phyloP scores from a whole-genome alignment of 148 eudicot genomes.

The Vaccinium darrowii region DNA sequence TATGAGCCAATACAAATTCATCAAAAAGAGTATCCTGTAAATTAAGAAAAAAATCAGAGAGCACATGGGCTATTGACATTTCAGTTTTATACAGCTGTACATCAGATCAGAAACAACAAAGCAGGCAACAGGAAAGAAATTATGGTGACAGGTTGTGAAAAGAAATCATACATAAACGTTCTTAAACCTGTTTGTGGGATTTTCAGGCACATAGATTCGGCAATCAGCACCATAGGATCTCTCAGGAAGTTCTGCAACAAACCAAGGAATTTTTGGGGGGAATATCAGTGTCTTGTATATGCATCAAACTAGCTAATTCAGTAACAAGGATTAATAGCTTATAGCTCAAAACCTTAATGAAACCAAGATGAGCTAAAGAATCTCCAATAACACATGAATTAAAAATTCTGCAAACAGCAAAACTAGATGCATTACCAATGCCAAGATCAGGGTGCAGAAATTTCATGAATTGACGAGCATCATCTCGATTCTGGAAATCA shows the following conservation, averaged over 20 bases:
- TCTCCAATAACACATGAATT: background rate
- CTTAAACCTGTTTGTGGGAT: constrained; percentile 91
- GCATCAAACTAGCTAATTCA: constrained; percentile 11
- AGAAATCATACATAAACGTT: constrained; percentile 98
- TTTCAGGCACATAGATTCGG: constrained; percentile 80
- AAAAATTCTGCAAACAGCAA: background rate
- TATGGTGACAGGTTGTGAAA: constrained; percentile 31
- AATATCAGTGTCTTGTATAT: background rate
- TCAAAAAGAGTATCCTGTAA: constrained; percentile 88
- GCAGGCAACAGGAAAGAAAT: background rate
- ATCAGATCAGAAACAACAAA: constrained; percentile 17
- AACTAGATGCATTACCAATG: constrained; percentile 50
- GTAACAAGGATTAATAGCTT: background rate
- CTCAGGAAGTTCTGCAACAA: constrained; percentile 86
- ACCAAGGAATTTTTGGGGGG: background rate
- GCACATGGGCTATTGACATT: constrained; percentile 5
- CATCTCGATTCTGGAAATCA: constrained; percentile 75
- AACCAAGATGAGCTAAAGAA: constrained; percentile 7
- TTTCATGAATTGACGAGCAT: constrained; percentile 95
- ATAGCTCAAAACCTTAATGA: background rate
- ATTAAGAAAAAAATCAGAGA: constrained; percentile 25
- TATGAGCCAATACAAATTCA: constrained; percentile 89
- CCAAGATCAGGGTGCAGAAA: constrained; percentile 93
- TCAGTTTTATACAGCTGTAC: background rate
- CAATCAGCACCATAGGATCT: constrained; percentile 96